Evolutionary conservation across 257 asterid species (phyloP).

Genomic region (Cinchona pubescens): DNA sequence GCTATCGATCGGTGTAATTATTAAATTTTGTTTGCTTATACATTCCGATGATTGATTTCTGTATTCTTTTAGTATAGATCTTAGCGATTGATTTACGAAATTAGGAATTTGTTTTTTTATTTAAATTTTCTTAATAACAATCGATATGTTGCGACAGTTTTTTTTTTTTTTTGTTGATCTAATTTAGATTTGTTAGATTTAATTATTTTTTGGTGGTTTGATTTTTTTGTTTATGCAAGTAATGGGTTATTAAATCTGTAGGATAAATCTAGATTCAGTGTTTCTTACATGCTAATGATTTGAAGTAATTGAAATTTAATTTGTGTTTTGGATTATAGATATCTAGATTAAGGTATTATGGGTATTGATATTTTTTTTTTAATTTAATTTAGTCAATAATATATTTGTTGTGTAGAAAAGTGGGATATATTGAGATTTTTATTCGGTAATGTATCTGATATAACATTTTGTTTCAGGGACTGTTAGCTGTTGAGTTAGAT

Average conservation of each 20-base stretch:
- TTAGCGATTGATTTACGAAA: not conserved
- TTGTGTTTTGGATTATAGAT: too few relatives aligned
- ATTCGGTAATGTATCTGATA: not conserved
- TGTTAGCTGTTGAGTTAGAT: not conserved
- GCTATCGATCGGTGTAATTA: not conserved
- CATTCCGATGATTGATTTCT: not conserved
- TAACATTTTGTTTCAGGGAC: not conserved
- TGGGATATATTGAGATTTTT: not conserved
- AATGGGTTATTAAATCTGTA: not conserved
- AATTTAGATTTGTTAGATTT: too few relatives aligned
- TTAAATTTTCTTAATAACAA: not conserved
- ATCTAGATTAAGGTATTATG: too few relatives aligned
- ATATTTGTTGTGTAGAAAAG: too few relatives aligned
- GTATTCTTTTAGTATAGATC: not conserved
- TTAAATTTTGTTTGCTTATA: not conserved
- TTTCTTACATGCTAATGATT: not conserved
- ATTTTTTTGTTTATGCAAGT: not conserved
- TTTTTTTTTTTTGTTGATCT: slow-evolving; percentile 4
- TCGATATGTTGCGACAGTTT: not conserved
- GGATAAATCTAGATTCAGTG: not conserved
- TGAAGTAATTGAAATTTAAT: too few relatives aligned
- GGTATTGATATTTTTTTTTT: too few relatives aligned
- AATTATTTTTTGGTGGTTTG: not conserved
- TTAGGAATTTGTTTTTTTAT: not conserved
- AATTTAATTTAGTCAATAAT: too few relatives aligned